Conservation (phyloP, 371 early-diverging fungal genomes). For the Mortierella sp. region DNA sequence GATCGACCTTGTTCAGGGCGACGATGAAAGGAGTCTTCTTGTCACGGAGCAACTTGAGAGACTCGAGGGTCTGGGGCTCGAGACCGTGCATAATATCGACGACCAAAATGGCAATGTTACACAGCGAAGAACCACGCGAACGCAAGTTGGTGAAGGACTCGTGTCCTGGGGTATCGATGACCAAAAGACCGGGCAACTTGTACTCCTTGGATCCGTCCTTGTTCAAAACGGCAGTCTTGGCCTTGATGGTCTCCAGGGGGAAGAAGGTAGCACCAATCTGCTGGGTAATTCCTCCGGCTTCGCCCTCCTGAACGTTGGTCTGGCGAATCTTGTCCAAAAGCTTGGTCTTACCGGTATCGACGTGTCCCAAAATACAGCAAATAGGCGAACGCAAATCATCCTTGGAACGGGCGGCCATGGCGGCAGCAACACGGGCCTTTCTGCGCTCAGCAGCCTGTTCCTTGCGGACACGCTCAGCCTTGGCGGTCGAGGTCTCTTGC, state of each 20-base stretch:
- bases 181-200: slow-evolving; percentile 98
- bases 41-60: slow-evolving; percentile 93
- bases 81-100: slow-evolving; percentile 99
- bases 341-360: slow-evolving; percentile 99
- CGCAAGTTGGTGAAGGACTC: slow-evolving; percentile 99
- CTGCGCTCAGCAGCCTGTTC: slow-evolving; percentile 87
- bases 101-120: slow-evolving; percentile 99
- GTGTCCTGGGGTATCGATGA: slow-evolving; percentile 99
- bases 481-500: slow-evolving; percentile 71
- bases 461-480: slow-evolving; percentile 77
- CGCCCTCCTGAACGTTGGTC: slow-evolving; percentile 99
- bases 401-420: slow-evolving; percentile 87
- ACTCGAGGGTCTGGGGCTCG: slow-evolving; percentile 99
- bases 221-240: slow-evolving; percentile 89
- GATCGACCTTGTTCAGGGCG: slow-evolving; percentile 99
- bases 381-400: slow-evolving; percentile 98
- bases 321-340: slow-evolving; percentile 99
- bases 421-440: slow-evolving; percentile 79
- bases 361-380: slow-evolving; percentile 99
- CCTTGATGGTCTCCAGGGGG: slow-evolving; percentile 94
- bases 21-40: slow-evolving; percentile 99
- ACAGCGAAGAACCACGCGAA: slow-evolving; percentile 98
- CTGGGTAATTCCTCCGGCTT: slow-evolving; percentile 99
- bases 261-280: slow-evolving; percentile 99
- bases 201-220: slow-evolving; percentile 67